These are phyloP conservation scores for Diversispora epigaea DNA, from an alignment of 192 early-diverging fungal species.

Conservation along the genomic window DNA sequence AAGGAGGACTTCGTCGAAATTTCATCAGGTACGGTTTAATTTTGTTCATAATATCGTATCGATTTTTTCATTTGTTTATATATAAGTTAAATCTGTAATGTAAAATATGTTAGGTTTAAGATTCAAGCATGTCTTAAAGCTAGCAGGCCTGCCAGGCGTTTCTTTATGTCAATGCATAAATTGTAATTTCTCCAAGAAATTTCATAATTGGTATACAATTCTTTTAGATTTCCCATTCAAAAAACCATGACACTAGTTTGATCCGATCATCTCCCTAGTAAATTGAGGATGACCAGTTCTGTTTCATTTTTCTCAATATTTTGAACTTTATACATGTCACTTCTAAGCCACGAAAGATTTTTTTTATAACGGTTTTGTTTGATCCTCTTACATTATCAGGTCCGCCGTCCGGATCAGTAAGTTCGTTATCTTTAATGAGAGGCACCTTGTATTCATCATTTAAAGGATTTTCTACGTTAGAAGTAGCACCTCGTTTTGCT, in stretches of 20 bases:
- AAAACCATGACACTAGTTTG: not conserved
- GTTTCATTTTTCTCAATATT: not conserved
- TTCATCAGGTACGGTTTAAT: conserved; percentile 6
- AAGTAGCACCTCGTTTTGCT: too few species aligned
- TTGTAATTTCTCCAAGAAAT: conserved; percentile 12
- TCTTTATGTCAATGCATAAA: too few species aligned
- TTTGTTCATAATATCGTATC: not conserved
- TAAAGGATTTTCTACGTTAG: not conserved
- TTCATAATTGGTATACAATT: not conserved
- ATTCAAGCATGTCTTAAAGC: conserved; percentile 20
- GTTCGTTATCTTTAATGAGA: not conserved
- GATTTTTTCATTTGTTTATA: not conserved
- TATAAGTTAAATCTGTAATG: too few species aligned
- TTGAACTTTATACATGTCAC: not conserved
- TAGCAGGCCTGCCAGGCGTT: too few species aligned
- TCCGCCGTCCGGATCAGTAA: not conserved
- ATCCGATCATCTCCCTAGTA: not conserved
- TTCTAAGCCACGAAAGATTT: not conserved
- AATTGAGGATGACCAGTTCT: not conserved
- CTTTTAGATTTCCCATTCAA: not conserved
- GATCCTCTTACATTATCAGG: not conserved
- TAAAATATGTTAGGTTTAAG: not conserved
- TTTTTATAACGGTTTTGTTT: not conserved
- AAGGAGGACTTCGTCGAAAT: conserved; percentile 6
- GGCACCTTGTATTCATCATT: not conserved